phyloP scores from a whole-genome alignment of 306 rosid genomes.

The Erythrophleum fordii region DNA sequence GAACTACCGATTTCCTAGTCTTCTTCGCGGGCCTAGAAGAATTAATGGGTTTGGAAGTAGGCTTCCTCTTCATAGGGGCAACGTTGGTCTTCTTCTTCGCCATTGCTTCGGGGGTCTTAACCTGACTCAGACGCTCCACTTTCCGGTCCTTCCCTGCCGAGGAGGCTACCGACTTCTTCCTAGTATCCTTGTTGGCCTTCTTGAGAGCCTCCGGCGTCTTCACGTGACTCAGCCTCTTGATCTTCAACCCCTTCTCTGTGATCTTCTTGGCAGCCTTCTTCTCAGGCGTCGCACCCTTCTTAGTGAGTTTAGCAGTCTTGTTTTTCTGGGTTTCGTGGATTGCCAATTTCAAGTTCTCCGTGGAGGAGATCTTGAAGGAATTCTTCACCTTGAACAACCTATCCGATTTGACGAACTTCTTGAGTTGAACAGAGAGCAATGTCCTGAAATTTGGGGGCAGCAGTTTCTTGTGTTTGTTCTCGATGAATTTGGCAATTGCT shows the following conservation, averaged over 20 bases:
- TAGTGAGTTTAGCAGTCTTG: neutral
- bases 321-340: neutral
- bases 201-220: constrained; percentile 43
- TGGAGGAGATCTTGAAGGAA: constrained; percentile 39
- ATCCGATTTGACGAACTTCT: constrained; percentile 32
- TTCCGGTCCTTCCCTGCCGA: neutral
- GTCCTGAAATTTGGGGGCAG: constrained; percentile 41
- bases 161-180: constrained; percentile 23
- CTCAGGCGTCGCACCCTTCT: neutral
- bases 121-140: constrained; percentile 36
- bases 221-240: constrained; percentile 41
- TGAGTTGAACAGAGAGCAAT: constrained; percentile 39
- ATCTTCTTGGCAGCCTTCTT: neutral
- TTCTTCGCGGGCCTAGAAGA: constrained; percentile 33
- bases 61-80: constrained; percentile 18
- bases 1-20: constrained; percentile 26
- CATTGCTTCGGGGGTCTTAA: constrained; percentile 46
- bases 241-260: neutral
- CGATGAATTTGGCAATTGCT: constrained; percentile 40
- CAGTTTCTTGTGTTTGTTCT: constrained; percentile 30
- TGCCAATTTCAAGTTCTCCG: neutral
- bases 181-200: neutral
- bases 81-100: constrained; percentile 35
- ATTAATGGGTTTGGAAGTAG: neutral
- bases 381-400: constrained; percentile 40